These are phyloP conservation scores for Pythium brachiatum DNA, from an alignment of 352 stramenopile genomes.

Conservation along the genomic window DNA sequence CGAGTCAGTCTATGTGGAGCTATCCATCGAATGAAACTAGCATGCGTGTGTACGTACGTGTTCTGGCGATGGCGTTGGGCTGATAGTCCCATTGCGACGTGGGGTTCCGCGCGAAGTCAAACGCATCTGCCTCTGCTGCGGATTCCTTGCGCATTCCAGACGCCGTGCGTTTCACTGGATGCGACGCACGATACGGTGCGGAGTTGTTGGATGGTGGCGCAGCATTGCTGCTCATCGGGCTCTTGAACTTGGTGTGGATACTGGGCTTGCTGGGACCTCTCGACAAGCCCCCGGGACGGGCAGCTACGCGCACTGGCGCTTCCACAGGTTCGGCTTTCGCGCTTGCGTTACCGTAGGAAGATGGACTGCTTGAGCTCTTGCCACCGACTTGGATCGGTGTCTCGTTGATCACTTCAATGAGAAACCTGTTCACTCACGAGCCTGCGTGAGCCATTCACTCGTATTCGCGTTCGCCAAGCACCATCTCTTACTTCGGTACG, in stretches of 20 bases:
- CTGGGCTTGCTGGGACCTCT: conserved; percentile 8
- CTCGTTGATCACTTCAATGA: conserved; percentile 71
- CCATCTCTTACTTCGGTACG: conserved; percentile 42
- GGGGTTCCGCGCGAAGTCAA: conserved; percentile 57
- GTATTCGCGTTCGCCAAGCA: not conserved
- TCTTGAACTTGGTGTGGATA: conserved; percentile 25
- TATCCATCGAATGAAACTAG: too few relatives aligned
- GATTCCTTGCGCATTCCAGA: conserved; percentile 17
- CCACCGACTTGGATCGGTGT: conserved; percentile 34
- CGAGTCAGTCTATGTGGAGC: too few relatives aligned
- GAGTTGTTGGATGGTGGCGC: not conserved
- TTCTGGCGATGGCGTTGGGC: conserved; percentile 39
- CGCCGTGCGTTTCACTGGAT: conserved; percentile 15
- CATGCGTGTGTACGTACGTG: conserved; percentile 33
- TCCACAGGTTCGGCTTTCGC: conserved; percentile 9
- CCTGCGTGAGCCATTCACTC: not conserved
- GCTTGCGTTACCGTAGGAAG: not conserved
- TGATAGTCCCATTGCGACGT: conserved; percentile 65
- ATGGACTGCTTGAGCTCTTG: not conserved
- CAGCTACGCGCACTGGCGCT: conserved; percentile 10
- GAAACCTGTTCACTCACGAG: conserved; percentile 38
- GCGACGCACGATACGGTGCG: conserved; percentile 7
- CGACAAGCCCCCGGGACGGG: conserved; percentile 13
- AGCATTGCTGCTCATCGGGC: conserved; percentile 1
- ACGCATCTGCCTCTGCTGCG: conserved; percentile 8